These are phyloP conservation scores for Serpula lacrymans DNA, from an alignment of 768 basidiomycete species.

Conservation along the genomic window DNA sequence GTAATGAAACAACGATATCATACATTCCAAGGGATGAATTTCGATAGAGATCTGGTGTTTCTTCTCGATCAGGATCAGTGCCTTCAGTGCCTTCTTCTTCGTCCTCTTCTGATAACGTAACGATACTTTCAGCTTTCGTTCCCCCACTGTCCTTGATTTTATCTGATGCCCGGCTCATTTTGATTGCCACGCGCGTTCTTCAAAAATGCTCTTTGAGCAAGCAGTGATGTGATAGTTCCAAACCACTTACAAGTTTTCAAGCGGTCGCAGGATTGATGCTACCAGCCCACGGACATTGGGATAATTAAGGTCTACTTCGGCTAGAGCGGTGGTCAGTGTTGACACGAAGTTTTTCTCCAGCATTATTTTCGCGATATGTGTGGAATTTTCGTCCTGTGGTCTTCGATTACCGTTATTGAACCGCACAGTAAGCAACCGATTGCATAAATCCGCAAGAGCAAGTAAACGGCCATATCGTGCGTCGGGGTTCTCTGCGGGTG, in stretches of 20 bases:
- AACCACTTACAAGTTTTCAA: conserved; percentile 78
- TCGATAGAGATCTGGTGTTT: conserved; percentile 91
- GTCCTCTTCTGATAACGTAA: conserved; percentile 43
- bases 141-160: conserved; percentile 59
- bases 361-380: conserved; percentile 97
- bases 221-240: neutral
- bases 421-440: conserved; percentile 80
- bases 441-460: conserved; percentile 82
- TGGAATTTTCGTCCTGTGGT: conserved; percentile 68
- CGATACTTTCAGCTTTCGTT: conserved; percentile 44
- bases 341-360: conserved; percentile 95
- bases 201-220: conserved; percentile 13
- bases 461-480: conserved; percentile 84
- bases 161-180: conserved; percentile 82
- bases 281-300: conserved; percentile 85
- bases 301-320: conserved; percentile 94
- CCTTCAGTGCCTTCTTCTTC: conserved; percentile 59
- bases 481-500: conserved; percentile 57
- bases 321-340: conserved; percentile 80
- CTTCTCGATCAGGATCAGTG: conserved; percentile 59
- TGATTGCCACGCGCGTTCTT: conserved; percentile 96
- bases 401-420: conserved; percentile 52
- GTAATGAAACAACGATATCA: conserved; percentile 29
- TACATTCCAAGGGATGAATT: conserved; percentile 96
- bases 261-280: conserved; percentile 81